Evolutionary conservation across 1,284 basidiomycete species (phyloP).

Genomic region (Malassezia psittaci): DNA sequence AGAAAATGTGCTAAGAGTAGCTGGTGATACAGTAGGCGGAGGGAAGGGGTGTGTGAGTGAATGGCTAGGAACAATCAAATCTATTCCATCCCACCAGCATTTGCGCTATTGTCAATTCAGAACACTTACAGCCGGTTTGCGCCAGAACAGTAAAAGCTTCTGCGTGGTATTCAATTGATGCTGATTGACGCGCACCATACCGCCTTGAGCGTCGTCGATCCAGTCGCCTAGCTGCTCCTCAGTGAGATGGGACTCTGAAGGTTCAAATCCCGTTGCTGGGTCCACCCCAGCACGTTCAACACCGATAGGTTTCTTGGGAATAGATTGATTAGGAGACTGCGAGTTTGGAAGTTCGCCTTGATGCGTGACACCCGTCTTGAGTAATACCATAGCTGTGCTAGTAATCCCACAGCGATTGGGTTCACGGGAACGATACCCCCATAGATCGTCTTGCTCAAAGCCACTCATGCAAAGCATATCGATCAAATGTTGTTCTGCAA

Average conservation of each 20-base stretch:
- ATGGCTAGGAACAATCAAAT: slow-evolving; percentile 61
- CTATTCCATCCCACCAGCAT: slow-evolving; percentile 99
- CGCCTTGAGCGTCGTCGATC: slow-evolving; percentile 23
- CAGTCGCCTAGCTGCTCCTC: slow-evolving; percentile 15
- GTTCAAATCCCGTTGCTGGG: slow-evolving; percentile 13
- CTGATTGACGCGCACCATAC: slow-evolving; percentile 58
- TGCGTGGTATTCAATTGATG: slow-evolving; percentile 92
- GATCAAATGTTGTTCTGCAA: slow-evolving; percentile 96
- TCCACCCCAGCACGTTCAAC: slow-evolving; percentile 11
- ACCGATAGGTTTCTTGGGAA: slow-evolving; percentile 8
- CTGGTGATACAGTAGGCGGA: background rate
- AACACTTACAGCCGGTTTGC: slow-evolving; percentile 66
- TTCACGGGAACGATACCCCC: slow-evolving; percentile 93
- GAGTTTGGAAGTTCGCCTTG: slow-evolving; percentile 52
- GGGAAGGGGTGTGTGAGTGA: background rate
- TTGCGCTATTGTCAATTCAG: slow-evolving; percentile 55
- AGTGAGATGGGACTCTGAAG: slow-evolving; percentile 16
- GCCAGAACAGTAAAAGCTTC: slow-evolving; percentile 93
- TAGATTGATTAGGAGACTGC: slow-evolving; percentile 3
- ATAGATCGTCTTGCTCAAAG: slow-evolving; percentile 87
- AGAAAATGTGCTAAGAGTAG: slow-evolving; percentile 27
- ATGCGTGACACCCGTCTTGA: slow-evolving; percentile 92
- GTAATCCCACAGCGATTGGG: slow-evolving; percentile 93
- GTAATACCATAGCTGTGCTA: slow-evolving; percentile 87
- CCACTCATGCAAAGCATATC: slow-evolving; percentile 99